Evolutionary conservation across 441 rosid species (phyloP).

Genomic region (Theobroma grandiflorum): DNA sequence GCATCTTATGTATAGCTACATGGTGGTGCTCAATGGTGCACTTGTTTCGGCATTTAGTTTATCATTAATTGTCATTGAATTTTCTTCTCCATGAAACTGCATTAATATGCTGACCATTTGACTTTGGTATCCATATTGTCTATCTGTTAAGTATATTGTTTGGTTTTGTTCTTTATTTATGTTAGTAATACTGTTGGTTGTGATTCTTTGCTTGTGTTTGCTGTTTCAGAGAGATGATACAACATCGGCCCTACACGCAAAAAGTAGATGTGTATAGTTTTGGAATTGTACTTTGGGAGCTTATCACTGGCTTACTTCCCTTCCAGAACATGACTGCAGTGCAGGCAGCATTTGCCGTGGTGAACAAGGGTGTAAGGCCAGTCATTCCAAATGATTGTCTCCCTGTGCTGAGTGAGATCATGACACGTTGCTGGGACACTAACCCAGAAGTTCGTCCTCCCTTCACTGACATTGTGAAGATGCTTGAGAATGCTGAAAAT

Average conservation of each 20-base stretch:
- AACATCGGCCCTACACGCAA: constrained; percentile 93
- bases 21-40: neutral
- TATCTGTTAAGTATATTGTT: neutral
- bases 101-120: neutral
- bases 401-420: constrained; percentile 80
- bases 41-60: neutral
- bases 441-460: constrained; percentile 91
- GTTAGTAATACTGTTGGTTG: neutral
- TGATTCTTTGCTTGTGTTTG: constrained; percentile 21
- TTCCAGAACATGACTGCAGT: constrained; percentile 96
- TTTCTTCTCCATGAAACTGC: neutral
- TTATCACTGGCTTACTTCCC: constrained; percentile 83
- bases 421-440: constrained; percentile 95
- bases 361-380: constrained; percentile 87
- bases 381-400: constrained; percentile 84
- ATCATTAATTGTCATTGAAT: neutral
- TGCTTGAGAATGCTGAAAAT: constrained; percentile 84
- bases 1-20: neutral
- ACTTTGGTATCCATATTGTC: neutral
- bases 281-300: constrained; percentile 95
- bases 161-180: neutral
- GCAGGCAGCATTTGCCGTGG: constrained; percentile 97
- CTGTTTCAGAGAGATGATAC: constrained; percentile 91
- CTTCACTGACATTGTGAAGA: constrained; percentile 75
- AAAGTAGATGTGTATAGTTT: constrained; percentile 95